These are phyloP conservation scores for Cystobasidium sp. DNA, from an alignment of 1,284 basidiomycete species.

Conservation along the genomic window DNA sequence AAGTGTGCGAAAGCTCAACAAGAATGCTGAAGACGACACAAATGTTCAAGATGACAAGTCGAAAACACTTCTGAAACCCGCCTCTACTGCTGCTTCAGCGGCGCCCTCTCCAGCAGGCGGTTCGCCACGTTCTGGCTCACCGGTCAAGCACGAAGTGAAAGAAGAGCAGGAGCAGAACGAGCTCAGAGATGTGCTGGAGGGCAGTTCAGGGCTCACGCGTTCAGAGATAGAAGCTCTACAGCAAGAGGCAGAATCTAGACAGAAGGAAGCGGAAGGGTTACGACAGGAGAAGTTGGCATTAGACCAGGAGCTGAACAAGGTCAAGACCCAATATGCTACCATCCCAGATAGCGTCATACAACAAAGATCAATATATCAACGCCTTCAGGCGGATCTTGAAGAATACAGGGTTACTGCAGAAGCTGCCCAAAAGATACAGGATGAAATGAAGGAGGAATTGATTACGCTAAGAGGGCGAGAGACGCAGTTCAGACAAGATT, in stretches of 20 bases:
- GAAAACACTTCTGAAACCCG: slow-evolving; percentile 1
- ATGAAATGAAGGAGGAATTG: slow-evolving; percentile 21
- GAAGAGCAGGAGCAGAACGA: slow-evolving; percentile 19
- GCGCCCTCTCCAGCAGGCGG: slow-evolving; percentile 29
- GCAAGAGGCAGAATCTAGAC: slow-evolving; percentile 35
- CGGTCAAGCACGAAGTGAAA: slow-evolving; percentile 22
- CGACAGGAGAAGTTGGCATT: slow-evolving; percentile 44
- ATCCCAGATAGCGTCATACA: slow-evolving; percentile 52
- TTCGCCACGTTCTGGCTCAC: background rate
- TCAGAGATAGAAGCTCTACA: slow-evolving; percentile 42
- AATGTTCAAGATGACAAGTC: slow-evolving; percentile 20
- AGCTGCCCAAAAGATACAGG: slow-evolving; percentile 46
- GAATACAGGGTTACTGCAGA: slow-evolving; percentile 48
- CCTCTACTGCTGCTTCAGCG: background rate
- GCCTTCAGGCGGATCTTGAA: slow-evolving; percentile 49
- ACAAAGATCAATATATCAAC: slow-evolving; percentile 49
- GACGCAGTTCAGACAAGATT: slow-evolving; percentile 9
- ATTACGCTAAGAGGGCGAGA: background rate
- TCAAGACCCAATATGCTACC: slow-evolving; percentile 48
- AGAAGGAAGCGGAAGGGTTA: slow-evolving; percentile 44
- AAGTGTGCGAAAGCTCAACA: slow-evolving; percentile 50
- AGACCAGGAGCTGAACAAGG: slow-evolving; percentile 42
- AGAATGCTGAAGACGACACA: slow-evolving; percentile 15
- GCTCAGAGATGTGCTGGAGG: slow-evolving; percentile 26
- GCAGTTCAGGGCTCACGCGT: slow-evolving; percentile 36